These are phyloP conservation scores for Trichoderma orchidacearum DNA, from an alignment of 495 filamentous ascomycete genomes.

Conservation along the genomic window DNA sequence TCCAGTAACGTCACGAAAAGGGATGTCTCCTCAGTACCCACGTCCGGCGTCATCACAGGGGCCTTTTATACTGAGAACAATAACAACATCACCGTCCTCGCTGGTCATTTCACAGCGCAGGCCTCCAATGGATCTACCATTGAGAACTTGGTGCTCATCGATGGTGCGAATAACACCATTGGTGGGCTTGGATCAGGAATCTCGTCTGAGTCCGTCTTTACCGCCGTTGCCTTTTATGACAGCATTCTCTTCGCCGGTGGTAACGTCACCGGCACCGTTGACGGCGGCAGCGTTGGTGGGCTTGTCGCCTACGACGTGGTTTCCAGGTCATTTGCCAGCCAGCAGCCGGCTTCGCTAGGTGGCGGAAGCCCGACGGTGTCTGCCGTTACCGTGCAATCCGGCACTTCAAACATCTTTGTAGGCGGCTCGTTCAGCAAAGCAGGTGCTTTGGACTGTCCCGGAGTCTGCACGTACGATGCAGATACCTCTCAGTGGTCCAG, in stretches of 20 bases:
- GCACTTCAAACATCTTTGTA: conserved; percentile 63
- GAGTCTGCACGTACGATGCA: conserved; percentile 67
- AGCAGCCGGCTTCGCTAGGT: conserved; percentile 58
- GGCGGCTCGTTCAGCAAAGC: conserved; percentile 71
- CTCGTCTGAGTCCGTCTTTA: conserved; percentile 57
- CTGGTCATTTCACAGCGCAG: conserved; percentile 70
- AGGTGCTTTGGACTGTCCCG: conserved; percentile 68
- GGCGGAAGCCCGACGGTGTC: conserved; percentile 61
- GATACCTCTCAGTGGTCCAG: conserved; percentile 58
- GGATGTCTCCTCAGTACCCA: conserved; percentile 31
- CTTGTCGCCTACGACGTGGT: conserved; percentile 67
- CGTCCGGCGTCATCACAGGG: conserved; percentile 58
- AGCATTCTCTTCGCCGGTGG: conserved; percentile 75
- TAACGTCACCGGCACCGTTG: conserved; percentile 53
- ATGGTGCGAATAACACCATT: conserved; percentile 41
- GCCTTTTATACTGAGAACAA: conserved; percentile 54
- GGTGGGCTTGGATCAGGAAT: conserved; percentile 57
- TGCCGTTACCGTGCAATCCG: conserved; percentile 52
- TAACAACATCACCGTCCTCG: conserved; percentile 73
- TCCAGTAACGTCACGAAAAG: conserved; percentile 45
- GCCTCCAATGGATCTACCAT: conserved; percentile 56
- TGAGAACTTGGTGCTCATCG: conserved; percentile 66
- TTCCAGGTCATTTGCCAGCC: conserved; percentile 35
- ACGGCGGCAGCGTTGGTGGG: conserved; percentile 51
- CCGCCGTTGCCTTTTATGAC: conserved; percentile 51